Evolutionary conservation across 2,329 filamentous ascomycete species (phyloP), one percentile per base, ranked within the genome.

Genomic region (Ascosphaera aggregata): DNA sequence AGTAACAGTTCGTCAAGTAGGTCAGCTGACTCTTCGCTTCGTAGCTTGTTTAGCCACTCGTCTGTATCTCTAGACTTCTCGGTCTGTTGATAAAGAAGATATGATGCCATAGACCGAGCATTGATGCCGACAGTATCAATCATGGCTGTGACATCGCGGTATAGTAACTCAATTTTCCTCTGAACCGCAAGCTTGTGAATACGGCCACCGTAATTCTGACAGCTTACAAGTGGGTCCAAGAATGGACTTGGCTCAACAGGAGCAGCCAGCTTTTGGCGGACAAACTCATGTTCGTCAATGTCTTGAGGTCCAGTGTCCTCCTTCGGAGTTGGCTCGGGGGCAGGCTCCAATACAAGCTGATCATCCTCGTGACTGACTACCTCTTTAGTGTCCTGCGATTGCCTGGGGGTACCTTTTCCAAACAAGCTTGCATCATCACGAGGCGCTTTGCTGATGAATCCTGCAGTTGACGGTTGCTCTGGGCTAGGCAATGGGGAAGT

Each of bases 71-170:
- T 57, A 38, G 72, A 61, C 9, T 63, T 64, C 9, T 46, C 40
- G 3, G 47, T 45, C 42, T 57, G 47, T 43, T 64, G 58, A 41
- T 60, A 58, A 24, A 60, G 44, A 41, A 85, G 56, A 48, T 69
- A 76, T 0, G 65, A 61, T 16, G 63, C 56, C 34, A 76, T 49
- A 5, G 66, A 73, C 13, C 86, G 69, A 4, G 80, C 73, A 52
- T 95, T 95, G 38, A 94, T 67, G 8, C 86, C 86, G 32, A 95
- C 62, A 0, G 80, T 86, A 49, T 94, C 82, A 34, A 98, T 75
- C 89, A 95, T 98, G 9, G 80, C 80, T 54, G 65, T 66, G 44
- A 64, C 63, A 42, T 66, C 63, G 9, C 61, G 59, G 43, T 64
- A 65, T 2, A 66, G 47, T 38, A 57, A 53, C 47, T 66, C 63